Evolutionary conservation across 805 yeast genomes (phyloP), one percentile per base, ranked within the genome.

Genomic region (Blastobotrys parvus): DNA sequence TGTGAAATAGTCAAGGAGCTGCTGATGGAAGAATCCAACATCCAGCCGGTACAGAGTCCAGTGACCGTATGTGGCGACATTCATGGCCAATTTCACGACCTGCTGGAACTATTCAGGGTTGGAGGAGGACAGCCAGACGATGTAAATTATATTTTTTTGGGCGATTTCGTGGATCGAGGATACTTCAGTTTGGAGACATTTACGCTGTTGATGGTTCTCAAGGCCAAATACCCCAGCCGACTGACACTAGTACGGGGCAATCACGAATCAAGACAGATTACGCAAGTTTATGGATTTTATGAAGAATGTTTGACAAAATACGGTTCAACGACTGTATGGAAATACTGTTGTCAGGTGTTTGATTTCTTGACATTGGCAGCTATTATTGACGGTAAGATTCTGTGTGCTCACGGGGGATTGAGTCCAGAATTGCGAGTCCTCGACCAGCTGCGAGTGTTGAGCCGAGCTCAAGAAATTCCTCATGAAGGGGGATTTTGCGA

Each of bases 401-500:
- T 90, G 46, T 90, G 98, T 70, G 95, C 92, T 36, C 98, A 90
- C 62, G 98, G 98, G 45, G 98, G 98, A 4, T 71, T 90, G 44
- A 85, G 95, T 11, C 98, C 98, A 2, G 97, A 92, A 63, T 89
- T 90, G 50, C 77, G 97, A 61, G 89, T 92, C 95, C 72, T 90
- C 52, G 98, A 90, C 63, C 98, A 90, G 65, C 88, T 90, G 52
- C 72, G 97, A 56, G 97, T 90, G 16, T 70, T 90, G 45, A 82
- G 92, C 42, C 74, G 98, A 58, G 97, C 97, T 2, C 97, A 90
- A 64, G 97, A 90, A 65, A 96, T 90, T 38, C 98, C 98, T 2
- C 97, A 92, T 62, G 98, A 90, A 67, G 98, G 98, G 54, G 97
- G 97, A 2, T 90, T 90, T 63, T 92, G 97, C 60, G 98, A 90